Evolutionary conservation across 2,329 filamentous ascomycete species (phyloP).

Genomic region (Penicillium sp.): DNA sequence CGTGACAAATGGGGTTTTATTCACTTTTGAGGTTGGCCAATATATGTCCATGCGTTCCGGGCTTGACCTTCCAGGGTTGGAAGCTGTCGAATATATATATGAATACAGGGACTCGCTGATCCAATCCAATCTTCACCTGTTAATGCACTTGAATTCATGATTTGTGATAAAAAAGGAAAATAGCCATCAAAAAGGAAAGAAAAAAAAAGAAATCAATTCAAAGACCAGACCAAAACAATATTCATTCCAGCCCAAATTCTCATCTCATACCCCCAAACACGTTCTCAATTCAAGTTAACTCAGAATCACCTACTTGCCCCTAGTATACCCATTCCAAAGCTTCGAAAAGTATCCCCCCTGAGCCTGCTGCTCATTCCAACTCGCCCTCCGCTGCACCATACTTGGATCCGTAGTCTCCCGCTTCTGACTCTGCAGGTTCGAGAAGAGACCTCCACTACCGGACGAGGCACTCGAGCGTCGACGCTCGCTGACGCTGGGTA

Average conservation of each 20-base stretch:
- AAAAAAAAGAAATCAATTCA: background rate
- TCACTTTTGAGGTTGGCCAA: no score
- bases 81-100: no score
- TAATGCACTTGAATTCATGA: no score
- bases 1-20: no score
- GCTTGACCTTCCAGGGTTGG: no score
- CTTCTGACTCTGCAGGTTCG: conserved; percentile 47
- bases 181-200: no score
- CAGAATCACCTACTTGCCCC: conserved; percentile 17
- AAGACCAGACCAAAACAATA: background rate
- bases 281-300: background rate
- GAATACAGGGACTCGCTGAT: no score
- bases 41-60: no score
- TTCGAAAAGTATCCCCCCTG: conserved; percentile 39
- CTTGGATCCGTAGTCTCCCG: conserved; percentile 40
- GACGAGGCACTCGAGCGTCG: conserved; percentile 29
- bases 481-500: conserved; percentile 23
- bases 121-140: no score
- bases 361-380: conserved; percentile 48
- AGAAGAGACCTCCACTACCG: conserved; percentile 19
- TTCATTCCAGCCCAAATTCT: background rate
- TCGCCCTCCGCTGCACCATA: conserved; percentile 39
- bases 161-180: no score
- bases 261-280: background rate
- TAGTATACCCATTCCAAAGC: conserved; percentile 45